Percentiles rank a stretch among this genome's conserved stretches.
phyloP scores from a whole-genome alignment of 345 rosid genomes.

The Geranium rotundifolium region DNA sequence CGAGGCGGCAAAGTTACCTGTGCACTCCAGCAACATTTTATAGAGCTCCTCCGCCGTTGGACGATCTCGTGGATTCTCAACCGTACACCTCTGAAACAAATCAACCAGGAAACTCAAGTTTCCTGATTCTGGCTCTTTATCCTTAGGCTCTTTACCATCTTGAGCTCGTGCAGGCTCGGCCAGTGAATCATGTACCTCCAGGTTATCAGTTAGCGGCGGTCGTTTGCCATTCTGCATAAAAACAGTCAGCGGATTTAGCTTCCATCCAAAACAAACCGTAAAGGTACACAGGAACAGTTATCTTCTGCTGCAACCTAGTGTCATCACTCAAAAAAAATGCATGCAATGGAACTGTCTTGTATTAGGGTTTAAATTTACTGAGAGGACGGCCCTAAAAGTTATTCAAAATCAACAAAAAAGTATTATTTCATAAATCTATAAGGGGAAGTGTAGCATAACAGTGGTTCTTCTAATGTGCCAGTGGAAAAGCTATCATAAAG shows the following conservation, averaged over 20 bases:
- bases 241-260: conserved; percentile 7
- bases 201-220: conserved; percentile 49
- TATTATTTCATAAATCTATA: no score
- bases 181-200: conserved; percentile 34
- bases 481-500: no score
- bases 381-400: no score
- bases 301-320: no score
- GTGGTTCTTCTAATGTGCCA: no score
- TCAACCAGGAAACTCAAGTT: conserved; percentile 56
- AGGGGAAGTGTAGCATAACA: no score
- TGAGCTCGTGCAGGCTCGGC: conserved; percentile 19
- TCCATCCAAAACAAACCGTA: background rate
- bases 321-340: no score
- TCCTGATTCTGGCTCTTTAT: conserved; percentile 33
- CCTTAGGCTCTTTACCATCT: conserved; percentile 19
- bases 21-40: conserved; percentile 26
- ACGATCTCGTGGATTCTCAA: conserved; percentile 55
- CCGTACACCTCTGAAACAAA: conserved; percentile 56
- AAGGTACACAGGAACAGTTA: background rate
- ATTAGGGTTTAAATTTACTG: no score
- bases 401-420: no score
- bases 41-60: conserved; percentile 51
- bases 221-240: conserved; percentile 56
- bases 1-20: conserved; percentile 13
- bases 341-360: no score